A percentile compares a stretch with the other conserved stretches of the same genome.
phyloP scores from a whole-genome alignment of 2,329 filamentous ascomycete species.

The Paecilomyces sp. region DNA sequence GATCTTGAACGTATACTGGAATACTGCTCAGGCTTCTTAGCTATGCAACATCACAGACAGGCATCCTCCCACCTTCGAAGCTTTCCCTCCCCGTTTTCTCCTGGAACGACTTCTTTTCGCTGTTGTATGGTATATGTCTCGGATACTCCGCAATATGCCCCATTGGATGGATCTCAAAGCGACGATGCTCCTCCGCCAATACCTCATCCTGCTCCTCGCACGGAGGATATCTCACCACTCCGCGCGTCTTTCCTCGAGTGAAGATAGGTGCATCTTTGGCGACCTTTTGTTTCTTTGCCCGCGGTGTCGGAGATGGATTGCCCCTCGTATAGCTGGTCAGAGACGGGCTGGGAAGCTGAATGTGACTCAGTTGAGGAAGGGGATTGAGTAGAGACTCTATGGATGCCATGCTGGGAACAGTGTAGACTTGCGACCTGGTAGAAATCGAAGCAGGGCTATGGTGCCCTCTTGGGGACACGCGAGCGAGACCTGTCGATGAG shows the following conservation, averaged over 20 bases:
- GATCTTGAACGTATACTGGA: slow-evolving; percentile 69
- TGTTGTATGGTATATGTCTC: slow-evolving; percentile 86
- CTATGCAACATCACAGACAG: slow-evolving; percentile 1
- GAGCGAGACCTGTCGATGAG: background rate
- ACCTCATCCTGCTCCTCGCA: slow-evolving; percentile 59
- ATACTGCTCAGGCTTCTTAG: slow-evolving; percentile 15
- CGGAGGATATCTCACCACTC: slow-evolving; percentile 65
- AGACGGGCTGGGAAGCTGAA: slow-evolving; percentile 28
- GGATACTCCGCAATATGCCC: slow-evolving; percentile 55
- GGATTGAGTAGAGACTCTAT: slow-evolving; percentile 63
- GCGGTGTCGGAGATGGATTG: slow-evolving; percentile 14
- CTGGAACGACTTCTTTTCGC: slow-evolving; percentile 83
- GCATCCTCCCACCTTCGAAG: slow-evolving; percentile 64
- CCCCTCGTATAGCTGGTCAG: slow-evolving; percentile 39
- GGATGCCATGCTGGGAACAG: slow-evolving; percentile 50
- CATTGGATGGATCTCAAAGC: slow-evolving; percentile 59
- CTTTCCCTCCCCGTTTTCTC: slow-evolving; percentile 80
- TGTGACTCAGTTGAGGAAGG: slow-evolving; percentile 30
- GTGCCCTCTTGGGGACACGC: background rate
- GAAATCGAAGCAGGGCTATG: background rate
- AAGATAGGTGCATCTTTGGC: slow-evolving; percentile 60
- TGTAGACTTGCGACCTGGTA: background rate
- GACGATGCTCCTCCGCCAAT: slow-evolving; percentile 51
- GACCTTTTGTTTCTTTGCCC: slow-evolving; percentile 47
- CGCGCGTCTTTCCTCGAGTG: slow-evolving; percentile 55